These are phyloP conservation scores for Xylariaceae sp. DNA, from an alignment of 2,329 filamentous ascomycete species.

Conservation along the genomic window DNA sequence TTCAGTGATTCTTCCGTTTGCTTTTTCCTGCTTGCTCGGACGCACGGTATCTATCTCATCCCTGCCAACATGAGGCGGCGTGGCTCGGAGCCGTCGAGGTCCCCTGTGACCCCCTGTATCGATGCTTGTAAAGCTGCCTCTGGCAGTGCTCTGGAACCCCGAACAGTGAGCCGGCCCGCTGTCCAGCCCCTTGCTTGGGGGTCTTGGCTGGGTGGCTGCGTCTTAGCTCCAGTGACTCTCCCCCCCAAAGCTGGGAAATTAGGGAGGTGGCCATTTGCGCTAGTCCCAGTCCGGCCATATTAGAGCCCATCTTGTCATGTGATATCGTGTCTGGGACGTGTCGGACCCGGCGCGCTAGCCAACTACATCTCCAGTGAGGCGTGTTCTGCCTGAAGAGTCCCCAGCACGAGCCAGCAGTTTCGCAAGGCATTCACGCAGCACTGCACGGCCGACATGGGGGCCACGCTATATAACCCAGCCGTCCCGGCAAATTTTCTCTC, in stretches of 20 bases:
- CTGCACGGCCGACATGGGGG: conserved; percentile 11
- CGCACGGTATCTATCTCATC: no score
- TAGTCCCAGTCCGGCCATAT: conserved; percentile 1
- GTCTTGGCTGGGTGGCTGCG: no score
- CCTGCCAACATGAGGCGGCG: no score
- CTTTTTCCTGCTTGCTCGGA: no score
- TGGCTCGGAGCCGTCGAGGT: no score
- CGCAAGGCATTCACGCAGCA: conserved; percentile 2
- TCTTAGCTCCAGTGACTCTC: background rate
- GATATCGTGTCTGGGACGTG: conserved; percentile 19
- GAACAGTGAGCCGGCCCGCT: no score
- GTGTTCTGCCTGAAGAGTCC: conserved; percentile 23
- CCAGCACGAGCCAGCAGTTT: conserved; percentile 1
- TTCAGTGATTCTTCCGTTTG: no score
- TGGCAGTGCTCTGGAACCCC: no score
- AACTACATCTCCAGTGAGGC: conserved; percentile 20
- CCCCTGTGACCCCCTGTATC: no score
- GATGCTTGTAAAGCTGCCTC: no score
- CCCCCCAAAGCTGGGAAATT: background rate
- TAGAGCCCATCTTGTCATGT: conserved; percentile 17
- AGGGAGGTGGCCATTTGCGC: background rate
- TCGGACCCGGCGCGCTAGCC: conserved; percentile 19
- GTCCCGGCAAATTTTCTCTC: conserved; percentile 7
- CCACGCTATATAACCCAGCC: conserved; percentile 13
- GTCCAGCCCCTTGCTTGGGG: no score